phyloP scores from a whole-genome alignment of 208 protist species.

The Leishmania martiniquensis region DNA sequence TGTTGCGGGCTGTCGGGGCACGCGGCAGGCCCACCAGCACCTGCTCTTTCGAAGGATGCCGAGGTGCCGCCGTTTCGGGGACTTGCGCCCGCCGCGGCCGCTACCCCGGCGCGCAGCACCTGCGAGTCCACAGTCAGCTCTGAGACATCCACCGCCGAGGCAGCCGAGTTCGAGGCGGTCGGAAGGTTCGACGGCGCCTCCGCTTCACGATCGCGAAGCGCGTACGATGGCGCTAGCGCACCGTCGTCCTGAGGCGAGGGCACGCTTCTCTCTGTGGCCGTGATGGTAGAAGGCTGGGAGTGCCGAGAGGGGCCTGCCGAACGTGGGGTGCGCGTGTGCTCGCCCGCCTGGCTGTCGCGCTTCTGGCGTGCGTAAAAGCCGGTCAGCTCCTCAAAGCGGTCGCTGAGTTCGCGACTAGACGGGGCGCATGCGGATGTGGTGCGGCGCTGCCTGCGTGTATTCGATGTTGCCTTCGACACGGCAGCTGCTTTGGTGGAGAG shows the following conservation, averaged over 20 bases:
- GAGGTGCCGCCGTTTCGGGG: not conserved
- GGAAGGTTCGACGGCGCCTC: not conserved
- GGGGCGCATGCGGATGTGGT: conserved; percentile 53
- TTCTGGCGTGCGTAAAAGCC: conserved; percentile 63
- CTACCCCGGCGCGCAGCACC: conserved; percentile 10
- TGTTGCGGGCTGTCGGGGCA: conserved; percentile 28
- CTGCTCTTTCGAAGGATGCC: not conserved
- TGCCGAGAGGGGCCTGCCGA: not conserved
- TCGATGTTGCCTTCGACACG: not conserved
- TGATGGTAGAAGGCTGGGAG: not conserved
- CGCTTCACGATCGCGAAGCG: not conserved
- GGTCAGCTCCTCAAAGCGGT: conserved; percentile 64
- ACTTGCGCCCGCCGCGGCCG: conserved; percentile 3
- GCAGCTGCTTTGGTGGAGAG: conserved; percentile 1
- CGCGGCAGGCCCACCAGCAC: conserved; percentile 1
- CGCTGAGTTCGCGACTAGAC: conserved; percentile 57
- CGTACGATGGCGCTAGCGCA: not conserved
- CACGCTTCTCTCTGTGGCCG: not conserved
- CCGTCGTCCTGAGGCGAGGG: not conserved
- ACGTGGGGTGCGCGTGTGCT: conserved; percentile 28
- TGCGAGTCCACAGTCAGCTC: conserved; percentile 46
- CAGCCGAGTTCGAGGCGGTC: not conserved
- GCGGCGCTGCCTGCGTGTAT: conserved; percentile 34
- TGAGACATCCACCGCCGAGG: conserved; percentile 63
- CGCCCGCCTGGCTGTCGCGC: conserved; percentile 19